Percentiles rank a stretch among this genome's conserved stretches.
phyloP scores from a whole-genome alignment of 371 early-diverging fungal genomes.

The Batrachochytrium dendrobatidis region DNA sequence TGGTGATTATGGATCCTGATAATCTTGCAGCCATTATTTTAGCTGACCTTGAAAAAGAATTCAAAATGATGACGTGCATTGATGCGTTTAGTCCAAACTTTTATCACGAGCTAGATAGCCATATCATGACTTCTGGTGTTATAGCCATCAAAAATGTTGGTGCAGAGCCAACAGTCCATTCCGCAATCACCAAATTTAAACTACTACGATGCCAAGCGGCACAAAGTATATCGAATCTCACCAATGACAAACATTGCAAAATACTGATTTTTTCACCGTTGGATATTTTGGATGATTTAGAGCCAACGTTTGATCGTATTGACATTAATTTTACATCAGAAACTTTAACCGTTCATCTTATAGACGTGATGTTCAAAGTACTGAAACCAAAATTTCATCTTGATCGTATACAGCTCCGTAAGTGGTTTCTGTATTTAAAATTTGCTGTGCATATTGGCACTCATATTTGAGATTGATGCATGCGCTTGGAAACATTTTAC shows the following conservation, averaged over 20 bases:
- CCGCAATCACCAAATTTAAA: background rate
- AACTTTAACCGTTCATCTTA: background rate
- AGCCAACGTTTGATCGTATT: background rate
- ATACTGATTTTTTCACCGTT: background rate
- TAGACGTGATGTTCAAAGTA: background rate
- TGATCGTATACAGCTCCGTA: background rate
- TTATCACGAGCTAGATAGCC: background rate
- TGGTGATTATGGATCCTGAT: constrained; percentile 4
- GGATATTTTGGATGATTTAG: background rate
- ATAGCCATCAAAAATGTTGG: background rate
- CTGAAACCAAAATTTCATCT: background rate
- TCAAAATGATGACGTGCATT: background rate
- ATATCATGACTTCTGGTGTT: background rate
- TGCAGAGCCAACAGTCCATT: background rate
- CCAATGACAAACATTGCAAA: background rate
- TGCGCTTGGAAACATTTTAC: too few species aligned
- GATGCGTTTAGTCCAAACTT: background rate
- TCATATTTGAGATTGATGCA: too few species aligned
- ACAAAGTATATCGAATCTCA: background rate
- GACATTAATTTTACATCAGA: background rate
- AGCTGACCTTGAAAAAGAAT: background rate
- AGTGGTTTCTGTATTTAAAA: background rate
- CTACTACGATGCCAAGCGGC: background rate
- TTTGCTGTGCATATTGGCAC: too few species aligned
- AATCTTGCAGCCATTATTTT: background rate